Percentiles rank a stretch among this genome's conserved stretches.
Conservation (phyloP, 2,329 filamentous ascomycete genomes). For the Orbilia oligospora region DNA sequence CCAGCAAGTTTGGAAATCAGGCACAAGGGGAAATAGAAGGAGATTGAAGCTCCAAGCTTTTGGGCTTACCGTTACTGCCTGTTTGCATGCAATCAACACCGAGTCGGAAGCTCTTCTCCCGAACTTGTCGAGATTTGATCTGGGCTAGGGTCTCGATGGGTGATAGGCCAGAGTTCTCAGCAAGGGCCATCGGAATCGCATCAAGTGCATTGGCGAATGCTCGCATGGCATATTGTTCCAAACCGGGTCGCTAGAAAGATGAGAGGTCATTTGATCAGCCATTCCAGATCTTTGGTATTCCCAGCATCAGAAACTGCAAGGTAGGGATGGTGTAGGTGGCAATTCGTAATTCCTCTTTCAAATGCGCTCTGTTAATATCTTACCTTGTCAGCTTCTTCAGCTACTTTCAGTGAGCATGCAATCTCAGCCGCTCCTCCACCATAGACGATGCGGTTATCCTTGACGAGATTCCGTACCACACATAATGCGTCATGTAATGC, state of each 20-base stretch:
- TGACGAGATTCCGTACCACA: slow-evolving; percentile 95
- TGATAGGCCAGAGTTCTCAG: slow-evolving; percentile 96
- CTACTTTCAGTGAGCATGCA: slow-evolving; percentile 94
- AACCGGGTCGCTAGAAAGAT: slow-evolving; percentile 79
- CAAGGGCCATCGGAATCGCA: slow-evolving; percentile 91
- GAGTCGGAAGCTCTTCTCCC: slow-evolving; percentile 82
- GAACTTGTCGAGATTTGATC: slow-evolving; percentile 96
- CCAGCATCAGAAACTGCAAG: slow-evolving; percentile 44
- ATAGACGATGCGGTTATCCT: slow-evolving; percentile 97
- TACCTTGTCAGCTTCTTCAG: slow-evolving; percentile 89
- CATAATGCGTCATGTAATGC: slow-evolving; percentile 97
- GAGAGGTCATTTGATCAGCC: slow-evolving; percentile 58
- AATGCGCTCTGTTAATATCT: slow-evolving; percentile 51
- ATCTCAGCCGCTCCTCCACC: slow-evolving; percentile 97
- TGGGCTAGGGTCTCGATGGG: slow-evolving; percentile 95
- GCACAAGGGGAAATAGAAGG: slow-evolving; percentile 50
- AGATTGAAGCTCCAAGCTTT: slow-evolving; percentile 36
- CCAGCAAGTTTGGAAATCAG: slow-evolving; percentile 46
- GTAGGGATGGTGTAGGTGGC: slow-evolving; percentile 29
- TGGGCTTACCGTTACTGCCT: slow-evolving; percentile 81
- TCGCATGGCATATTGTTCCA: slow-evolving; percentile 99
- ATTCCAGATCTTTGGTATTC: slow-evolving; percentile 60
- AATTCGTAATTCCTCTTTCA: slow-evolving; percentile 38
- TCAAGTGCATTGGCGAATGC: slow-evolving; percentile 97
- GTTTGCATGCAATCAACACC: slow-evolving; percentile 98